These are phyloP conservation scores for Kwoniella sp. DNA, from an alignment of 768 basidiomycete species.

Conservation along the genomic window DNA sequence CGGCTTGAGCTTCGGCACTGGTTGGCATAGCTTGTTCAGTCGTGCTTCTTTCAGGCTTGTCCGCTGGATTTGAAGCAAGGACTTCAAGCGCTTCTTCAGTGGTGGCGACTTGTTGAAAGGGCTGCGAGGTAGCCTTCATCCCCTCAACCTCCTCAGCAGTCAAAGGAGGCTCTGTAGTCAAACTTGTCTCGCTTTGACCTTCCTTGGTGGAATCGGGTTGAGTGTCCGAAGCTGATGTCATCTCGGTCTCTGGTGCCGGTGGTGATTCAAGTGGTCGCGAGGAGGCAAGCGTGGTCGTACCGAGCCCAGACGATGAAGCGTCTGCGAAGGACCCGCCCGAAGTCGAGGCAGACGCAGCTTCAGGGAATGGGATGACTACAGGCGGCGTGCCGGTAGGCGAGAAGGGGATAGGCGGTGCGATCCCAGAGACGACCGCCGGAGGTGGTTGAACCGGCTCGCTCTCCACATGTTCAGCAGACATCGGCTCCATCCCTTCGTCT, in stretches of 20 bases:
- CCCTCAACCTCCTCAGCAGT: neutral
- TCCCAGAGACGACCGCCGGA: too few species aligned
- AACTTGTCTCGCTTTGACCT: neutral
- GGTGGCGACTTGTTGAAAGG: conserved; percentile 6
- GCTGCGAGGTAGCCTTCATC: neutral
- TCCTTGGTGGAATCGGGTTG: neutral
- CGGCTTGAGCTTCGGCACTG: conserved; percentile 1
- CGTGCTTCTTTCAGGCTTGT: neutral
- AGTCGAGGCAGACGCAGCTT: neutral
- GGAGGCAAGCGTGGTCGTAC: neutral
- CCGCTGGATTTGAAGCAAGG: neutral
- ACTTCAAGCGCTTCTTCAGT: conserved; percentile 7
- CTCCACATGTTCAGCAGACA: neutral
- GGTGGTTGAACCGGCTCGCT: neutral
- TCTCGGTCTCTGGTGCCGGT: conserved; percentile 20
- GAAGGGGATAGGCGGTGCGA: conserved; percentile 1
- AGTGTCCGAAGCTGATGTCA: conserved; percentile 12
- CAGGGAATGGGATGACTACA: conserved; percentile 2
- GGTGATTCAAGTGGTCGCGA: conserved; percentile 8
- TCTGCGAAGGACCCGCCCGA: neutral
- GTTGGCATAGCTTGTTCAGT: neutral
- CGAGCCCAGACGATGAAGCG: neutral
- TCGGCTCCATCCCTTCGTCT: conserved; percentile 8
- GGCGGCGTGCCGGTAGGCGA: neutral
- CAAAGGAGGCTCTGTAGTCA: neutral